phyloP scores from a whole-genome alignment of 306 rosid genomes.

The Fagus sylvatica region DNA sequence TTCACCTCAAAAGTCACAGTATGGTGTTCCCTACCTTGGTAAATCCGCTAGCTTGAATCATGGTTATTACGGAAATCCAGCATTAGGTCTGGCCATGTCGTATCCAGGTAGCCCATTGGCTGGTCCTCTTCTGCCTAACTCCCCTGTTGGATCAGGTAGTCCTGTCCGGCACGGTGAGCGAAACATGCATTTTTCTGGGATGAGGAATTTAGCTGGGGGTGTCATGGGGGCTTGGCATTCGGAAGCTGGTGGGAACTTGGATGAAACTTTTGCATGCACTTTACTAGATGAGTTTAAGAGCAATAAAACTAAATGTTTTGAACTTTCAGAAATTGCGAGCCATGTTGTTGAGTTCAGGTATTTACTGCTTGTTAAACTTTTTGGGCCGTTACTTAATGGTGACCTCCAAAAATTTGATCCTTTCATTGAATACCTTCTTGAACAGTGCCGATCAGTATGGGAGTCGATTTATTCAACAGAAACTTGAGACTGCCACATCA shows the following conservation, averaged over 20 bases:
- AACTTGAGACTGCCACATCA: conserved; percentile 80
- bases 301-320: conserved; percentile 80
- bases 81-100: conserved; percentile 73
- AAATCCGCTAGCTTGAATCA: conserved; percentile 73
- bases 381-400: conserved; percentile 5
- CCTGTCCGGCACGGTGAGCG: conserved; percentile 82
- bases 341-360: conserved; percentile 84
- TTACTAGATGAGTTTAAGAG: conserved; percentile 88
- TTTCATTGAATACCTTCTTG: conserved; percentile 13
- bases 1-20: conserved; percentile 86
- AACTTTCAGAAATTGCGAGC: conserved; percentile 77
- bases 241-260: conserved; percentile 64
- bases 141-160: conserved; percentile 90
- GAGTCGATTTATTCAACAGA: conserved; percentile 90
- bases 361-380: conserved; percentile 11
- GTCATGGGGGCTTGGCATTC: conserved; percentile 78
- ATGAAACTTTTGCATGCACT: conserved; percentile 72
- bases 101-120: conserved; percentile 91
- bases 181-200: conserved; percentile 71
- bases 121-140: conserved; percentile 56
- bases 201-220: conserved; percentile 77
- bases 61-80: conserved; percentile 79
- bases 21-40: conserved; percentile 56
- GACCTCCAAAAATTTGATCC: conserved; percentile 9
- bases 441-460: conserved; percentile 92